Conservation (phyloP, 345 rosid species). For the Salix dunnii region DNA sequence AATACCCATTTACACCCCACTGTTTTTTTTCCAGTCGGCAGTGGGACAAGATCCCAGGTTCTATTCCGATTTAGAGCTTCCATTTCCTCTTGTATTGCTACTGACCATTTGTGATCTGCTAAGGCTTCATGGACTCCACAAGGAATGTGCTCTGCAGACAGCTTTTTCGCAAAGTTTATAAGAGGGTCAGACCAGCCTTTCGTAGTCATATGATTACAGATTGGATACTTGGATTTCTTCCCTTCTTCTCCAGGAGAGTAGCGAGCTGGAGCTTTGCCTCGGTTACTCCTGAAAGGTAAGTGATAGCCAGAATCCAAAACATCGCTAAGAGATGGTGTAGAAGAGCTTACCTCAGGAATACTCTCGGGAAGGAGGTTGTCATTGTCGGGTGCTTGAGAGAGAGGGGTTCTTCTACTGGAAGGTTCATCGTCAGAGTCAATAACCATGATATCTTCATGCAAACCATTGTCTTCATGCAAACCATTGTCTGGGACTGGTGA, state of each 20-base stretch:
- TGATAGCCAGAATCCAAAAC: background rate
- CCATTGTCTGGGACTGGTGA: too few relatives aligned
- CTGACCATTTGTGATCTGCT: too few relatives aligned
- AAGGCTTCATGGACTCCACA: too few relatives aligned
- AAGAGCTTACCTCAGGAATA: too few relatives aligned
- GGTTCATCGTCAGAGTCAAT: too few relatives aligned
- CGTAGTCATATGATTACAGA: background rate
- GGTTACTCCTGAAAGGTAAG: background rate
- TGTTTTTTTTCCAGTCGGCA: too few relatives aligned
- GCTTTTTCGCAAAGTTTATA: background rate
- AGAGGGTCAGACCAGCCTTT: background rate
- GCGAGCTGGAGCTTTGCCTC: background rate
- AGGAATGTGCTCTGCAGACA: background rate
- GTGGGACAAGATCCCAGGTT: too few relatives aligned
- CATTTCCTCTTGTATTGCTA: too few relatives aligned
- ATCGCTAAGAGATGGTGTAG: background rate
- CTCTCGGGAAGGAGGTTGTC: background rate
- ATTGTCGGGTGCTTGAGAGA: background rate
- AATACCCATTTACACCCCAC: too few relatives aligned
- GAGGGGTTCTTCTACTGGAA: too few relatives aligned
- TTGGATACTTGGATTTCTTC: background rate
- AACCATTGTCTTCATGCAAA: fast-evolving
- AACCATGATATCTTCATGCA: too few relatives aligned
- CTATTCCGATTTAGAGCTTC: too few relatives aligned
- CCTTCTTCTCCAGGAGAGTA: background rate